Conservation (phyloP, 192 early-diverging fungal species). For the Backusella liffmaniae region DNA sequence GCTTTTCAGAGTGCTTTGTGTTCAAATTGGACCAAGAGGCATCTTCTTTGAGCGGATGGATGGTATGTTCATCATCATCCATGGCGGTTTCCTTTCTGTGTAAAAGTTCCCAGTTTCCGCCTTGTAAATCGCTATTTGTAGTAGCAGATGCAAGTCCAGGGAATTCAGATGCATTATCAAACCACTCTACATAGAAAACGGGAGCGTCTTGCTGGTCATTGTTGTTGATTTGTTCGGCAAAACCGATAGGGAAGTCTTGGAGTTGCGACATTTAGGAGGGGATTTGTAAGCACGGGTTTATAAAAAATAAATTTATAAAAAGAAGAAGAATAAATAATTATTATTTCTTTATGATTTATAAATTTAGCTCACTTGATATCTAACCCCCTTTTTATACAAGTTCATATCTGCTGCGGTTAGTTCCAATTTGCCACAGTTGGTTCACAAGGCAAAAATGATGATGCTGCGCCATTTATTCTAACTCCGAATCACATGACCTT, state of each 20-base stretch:
- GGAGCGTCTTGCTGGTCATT: neutral
- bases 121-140: neutral
- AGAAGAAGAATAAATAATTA: neutral
- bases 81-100: conserved; percentile 2
- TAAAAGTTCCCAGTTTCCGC: neutral
- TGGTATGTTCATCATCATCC: conserved; percentile 3
- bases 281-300: neutral
- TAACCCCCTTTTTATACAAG: neutral
- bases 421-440: neutral
- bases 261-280: neutral
- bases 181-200: conserved; percentile 12
- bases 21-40: conserved; percentile 2
- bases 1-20: neutral
- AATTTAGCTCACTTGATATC: neutral
- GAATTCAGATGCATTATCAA: conserved; percentile 9
- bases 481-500: neutral
- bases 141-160: neutral
- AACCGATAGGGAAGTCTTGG: conserved; percentile 9
- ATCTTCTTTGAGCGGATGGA: neutral
- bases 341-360: neutral
- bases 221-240: neutral
- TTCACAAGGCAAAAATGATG: too few relatives aligned
- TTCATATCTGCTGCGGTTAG: neutral
- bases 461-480: neutral
- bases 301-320: neutral